phyloP scores from a whole-genome alignment of 805 yeast species.

The Torulaspora indica region DNA sequence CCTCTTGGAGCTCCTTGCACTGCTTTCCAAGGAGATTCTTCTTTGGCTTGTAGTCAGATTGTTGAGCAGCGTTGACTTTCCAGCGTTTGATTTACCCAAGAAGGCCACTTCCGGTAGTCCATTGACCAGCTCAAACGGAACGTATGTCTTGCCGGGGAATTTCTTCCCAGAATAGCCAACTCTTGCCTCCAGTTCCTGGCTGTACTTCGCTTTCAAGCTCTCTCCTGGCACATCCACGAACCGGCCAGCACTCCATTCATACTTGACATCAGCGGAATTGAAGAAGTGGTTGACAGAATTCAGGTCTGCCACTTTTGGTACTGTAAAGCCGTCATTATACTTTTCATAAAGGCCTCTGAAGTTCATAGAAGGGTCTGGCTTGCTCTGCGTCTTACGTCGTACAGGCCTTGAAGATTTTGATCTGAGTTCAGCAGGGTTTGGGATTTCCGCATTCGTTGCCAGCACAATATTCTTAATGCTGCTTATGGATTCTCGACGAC shows the following conservation, averaged over 20 bases:
- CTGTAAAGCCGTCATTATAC: constrained; percentile 17
- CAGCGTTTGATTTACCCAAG: constrained; percentile 80
- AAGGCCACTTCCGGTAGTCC: constrained; percentile 69
- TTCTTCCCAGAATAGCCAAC: constrained; percentile 29
- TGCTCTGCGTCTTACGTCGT: background rate
- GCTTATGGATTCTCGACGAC: background rate
- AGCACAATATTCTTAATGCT: constrained; percentile 9
- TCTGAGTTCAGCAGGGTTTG: background rate
- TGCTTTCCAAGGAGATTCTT: constrained; percentile 31
- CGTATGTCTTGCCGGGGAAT: constrained; percentile 24
- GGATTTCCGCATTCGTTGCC: constrained; percentile 5
- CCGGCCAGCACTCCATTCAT: constrained; percentile 58
- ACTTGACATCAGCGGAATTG: constrained; percentile 41
- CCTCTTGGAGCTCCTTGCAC: constrained; percentile 51
- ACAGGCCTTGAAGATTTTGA: constrained; percentile 1
- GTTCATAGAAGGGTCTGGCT: background rate
- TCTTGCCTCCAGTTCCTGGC: constrained; percentile 15
- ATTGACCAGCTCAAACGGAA: constrained; percentile 31
- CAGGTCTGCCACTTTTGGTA: constrained; percentile 22
- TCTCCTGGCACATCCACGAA: constrained; percentile 52
- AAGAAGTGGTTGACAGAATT: constrained; percentile 41
- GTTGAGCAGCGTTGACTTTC: constrained; percentile 75
- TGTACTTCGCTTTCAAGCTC: constrained; percentile 13
- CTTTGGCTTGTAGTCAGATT: constrained; percentile 45
- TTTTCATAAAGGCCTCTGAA: constrained; percentile 7